These are phyloP conservation scores for Boletus rufocinnamomeus DNA, from an alignment of 768 basidiomycete genomes.

Conservation along the genomic window DNA sequence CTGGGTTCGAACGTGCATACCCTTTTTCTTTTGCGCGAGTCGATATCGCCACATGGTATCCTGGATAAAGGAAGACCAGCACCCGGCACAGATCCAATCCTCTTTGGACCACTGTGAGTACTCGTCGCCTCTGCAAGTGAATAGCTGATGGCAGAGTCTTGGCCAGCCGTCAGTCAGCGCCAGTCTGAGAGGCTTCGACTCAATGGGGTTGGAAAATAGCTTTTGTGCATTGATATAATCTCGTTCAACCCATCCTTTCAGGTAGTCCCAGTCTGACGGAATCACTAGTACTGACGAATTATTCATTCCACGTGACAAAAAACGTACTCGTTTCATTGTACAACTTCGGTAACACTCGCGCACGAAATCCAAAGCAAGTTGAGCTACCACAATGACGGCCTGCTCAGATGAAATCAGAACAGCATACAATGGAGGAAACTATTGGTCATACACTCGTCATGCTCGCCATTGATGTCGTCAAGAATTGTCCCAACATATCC, in stretches of 20 bases:
- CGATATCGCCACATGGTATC: slow-evolving; percentile 10
- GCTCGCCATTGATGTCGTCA: background rate
- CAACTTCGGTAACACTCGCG: background rate
- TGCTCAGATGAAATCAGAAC: background rate
- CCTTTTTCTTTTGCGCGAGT: background rate
- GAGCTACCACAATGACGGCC: background rate
- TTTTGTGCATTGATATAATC: background rate
- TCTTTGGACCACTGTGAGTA: slow-evolving; percentile 5
- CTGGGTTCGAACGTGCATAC: background rate
- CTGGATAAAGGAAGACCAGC: background rate
- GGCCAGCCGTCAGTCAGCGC: slow-evolving; percentile 1
- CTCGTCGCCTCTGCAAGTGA: background rate
- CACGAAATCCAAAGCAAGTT: background rate
- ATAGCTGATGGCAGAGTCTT: slow-evolving; percentile 1
- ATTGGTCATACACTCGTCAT: background rate
- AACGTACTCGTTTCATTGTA: slow-evolving; percentile 7
- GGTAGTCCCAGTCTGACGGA: slow-evolving; percentile 5
- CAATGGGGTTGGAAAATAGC: background rate
- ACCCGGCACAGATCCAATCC: background rate
- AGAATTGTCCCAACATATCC: background rate
- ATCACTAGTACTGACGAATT: too few relatives aligned
- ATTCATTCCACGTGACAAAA: background rate
- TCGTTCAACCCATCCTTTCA: background rate
- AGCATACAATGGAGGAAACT: background rate
- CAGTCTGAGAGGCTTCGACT: background rate